phyloP scores from a whole-genome alignment of 164 flowering plant genomes.

The Stephania cephalantha region DNA sequence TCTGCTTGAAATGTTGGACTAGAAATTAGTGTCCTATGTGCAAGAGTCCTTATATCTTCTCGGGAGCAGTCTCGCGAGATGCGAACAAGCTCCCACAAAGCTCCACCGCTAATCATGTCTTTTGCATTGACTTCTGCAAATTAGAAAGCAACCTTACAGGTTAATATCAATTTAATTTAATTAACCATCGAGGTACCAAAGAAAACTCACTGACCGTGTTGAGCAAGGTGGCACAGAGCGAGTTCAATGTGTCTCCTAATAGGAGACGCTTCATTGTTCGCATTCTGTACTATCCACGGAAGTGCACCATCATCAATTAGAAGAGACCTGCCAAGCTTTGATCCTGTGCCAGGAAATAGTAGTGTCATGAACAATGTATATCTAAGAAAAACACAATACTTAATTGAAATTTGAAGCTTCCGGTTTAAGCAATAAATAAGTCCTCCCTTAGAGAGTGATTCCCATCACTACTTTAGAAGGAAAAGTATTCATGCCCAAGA shows the following conservation, averaged over 20 bases:
- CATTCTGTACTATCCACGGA: constrained; percentile 92
- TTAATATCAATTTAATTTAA: background rate
- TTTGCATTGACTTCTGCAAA: constrained; percentile 74
- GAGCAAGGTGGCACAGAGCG: constrained; percentile 95
- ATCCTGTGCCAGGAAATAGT: constrained; percentile 32
- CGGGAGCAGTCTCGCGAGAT: constrained; percentile 84
- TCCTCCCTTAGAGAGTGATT: too few relatives aligned
- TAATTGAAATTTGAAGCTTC: background rate
- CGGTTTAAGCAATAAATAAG: background rate
- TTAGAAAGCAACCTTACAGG: background rate
- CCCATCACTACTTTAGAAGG: too few relatives aligned
- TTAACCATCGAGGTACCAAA: background rate
- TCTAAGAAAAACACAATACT: background rate
- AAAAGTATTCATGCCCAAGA: background rate
- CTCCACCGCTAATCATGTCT: constrained; percentile 87
- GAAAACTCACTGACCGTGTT: constrained; percentile 50
- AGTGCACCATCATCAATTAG: constrained; percentile 90
- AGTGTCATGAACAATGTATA: background rate
- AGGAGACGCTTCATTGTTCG: constrained; percentile 80
- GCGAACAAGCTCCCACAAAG: constrained; percentile 93
- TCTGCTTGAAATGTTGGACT: constrained; percentile 78
- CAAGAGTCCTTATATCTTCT: constrained; percentile 82
- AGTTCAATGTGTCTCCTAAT: constrained; percentile 90
- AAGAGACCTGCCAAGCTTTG: constrained; percentile 63
- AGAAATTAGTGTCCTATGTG: constrained; percentile 52